phyloP scores from a whole-genome alignment of 306 rosid species.

The Dicorynia guianensis region DNA sequence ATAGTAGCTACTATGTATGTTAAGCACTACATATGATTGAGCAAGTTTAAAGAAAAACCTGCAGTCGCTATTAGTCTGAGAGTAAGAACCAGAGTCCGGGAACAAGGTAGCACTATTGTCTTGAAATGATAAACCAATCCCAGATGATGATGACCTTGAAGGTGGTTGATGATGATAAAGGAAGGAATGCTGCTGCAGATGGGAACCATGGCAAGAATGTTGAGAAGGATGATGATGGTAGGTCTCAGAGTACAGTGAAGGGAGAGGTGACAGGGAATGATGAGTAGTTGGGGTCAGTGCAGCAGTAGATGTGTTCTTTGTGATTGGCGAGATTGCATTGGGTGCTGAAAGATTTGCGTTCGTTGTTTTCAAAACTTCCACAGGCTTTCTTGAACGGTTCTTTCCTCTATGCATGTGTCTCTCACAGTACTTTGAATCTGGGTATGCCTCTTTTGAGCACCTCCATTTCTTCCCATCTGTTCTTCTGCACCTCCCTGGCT shows the following conservation, averaged over 20 bases:
- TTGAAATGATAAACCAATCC: slow-evolving; percentile 59
- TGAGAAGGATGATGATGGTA: slow-evolving; percentile 34
- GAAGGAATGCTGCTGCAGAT: slow-evolving; percentile 44
- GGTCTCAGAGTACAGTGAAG: slow-evolving; percentile 50
- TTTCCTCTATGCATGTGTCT: slow-evolving; percentile 98
- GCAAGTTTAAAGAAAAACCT: slow-evolving; percentile 53
- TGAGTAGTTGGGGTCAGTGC: slow-evolving; percentile 34
- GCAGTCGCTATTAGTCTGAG: slow-evolving; percentile 57
- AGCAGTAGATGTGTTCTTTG: slow-evolving; percentile 34
- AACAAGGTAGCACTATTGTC: slow-evolving; percentile 66
- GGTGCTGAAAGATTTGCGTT: slow-evolving; percentile 40
- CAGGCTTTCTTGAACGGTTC: slow-evolving; percentile 99
- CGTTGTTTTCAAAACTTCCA: slow-evolving; percentile 76
- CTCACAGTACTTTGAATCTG: slow-evolving; percentile 92
- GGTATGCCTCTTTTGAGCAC: slow-evolving; percentile 88
- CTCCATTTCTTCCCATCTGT: slow-evolving; percentile 98
- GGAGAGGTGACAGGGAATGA: slow-evolving; percentile 38
- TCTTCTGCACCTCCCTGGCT: slow-evolving; percentile 95
- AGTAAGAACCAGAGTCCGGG: slow-evolving; percentile 63
- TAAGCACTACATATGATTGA: neutral
- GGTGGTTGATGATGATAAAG: slow-evolving; percentile 43
- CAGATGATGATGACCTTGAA: slow-evolving; percentile 50
- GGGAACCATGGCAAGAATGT: slow-evolving; percentile 34
- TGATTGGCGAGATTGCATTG: slow-evolving; percentile 42
- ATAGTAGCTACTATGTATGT: neutral